phyloP scores from a whole-genome alignment of 768 basidiomycete species.

The Cantharellus cinnabarinus region DNA sequence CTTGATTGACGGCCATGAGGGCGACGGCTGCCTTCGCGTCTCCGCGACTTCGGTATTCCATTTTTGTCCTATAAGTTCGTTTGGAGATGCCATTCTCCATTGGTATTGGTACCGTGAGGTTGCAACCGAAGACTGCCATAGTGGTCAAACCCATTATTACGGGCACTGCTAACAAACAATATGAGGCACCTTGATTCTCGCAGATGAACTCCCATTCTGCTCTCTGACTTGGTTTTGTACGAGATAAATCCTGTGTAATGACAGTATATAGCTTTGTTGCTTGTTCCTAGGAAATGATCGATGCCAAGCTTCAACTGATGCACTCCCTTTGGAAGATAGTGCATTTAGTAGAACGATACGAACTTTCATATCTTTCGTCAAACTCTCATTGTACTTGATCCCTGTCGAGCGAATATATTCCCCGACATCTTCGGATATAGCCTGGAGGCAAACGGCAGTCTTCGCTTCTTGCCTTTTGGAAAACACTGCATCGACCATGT shows the following conservation, averaged over 20 bases:
- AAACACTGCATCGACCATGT: conserved; percentile 43
- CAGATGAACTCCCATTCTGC: conserved; percentile 23
- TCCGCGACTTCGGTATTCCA: conserved; percentile 33
- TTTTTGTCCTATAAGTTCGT: conserved; percentile 26
- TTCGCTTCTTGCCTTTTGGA: conserved; percentile 45
- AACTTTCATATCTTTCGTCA: conserved; percentile 27
- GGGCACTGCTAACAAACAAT: not conserved
- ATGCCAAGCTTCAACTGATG: no score
- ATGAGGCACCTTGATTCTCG: conserved; percentile 30
- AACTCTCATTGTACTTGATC: conserved; percentile 23
- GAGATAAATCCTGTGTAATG: conserved; percentile 24
- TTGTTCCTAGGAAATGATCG: conserved; percentile 16
- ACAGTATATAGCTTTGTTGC: conserved; percentile 19
- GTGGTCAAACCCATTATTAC: not conserved
- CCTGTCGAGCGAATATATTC: conserved; percentile 30
- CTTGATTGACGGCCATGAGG: conserved; percentile 31
- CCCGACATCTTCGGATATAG: conserved; percentile 41
- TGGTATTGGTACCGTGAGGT: conserved; percentile 14
- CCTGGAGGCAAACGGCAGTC: conserved; percentile 41
- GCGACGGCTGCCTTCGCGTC: conserved; percentile 44
- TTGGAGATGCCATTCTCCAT: conserved; percentile 20
- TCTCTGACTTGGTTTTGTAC: conserved; percentile 22
- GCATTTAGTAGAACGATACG: conserved; percentile 8
- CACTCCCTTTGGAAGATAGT: no score
- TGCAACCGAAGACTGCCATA: conserved; percentile 33